Evolutionary conservation across 2,329 filamentous ascomycete genomes (phyloP).

Genomic region (Elsinoe batatas): DNA sequence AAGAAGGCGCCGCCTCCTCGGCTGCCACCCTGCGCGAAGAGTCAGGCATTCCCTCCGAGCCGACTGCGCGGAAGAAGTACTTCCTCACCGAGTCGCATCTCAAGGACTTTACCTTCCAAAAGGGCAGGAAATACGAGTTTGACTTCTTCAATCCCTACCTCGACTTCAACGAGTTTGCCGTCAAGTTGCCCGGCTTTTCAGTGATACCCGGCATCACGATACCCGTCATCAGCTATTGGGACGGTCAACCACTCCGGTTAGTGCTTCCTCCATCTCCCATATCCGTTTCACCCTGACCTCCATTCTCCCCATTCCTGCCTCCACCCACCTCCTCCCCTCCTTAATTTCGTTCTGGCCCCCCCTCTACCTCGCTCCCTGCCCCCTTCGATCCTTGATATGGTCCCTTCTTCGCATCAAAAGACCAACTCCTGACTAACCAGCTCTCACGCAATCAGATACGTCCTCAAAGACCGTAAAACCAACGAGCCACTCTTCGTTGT

Average conservation of each 20-base stretch:
- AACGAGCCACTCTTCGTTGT: slow-evolving; percentile 70
- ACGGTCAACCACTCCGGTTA: slow-evolving; percentile 66
- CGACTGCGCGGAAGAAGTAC: slow-evolving; percentile 45
- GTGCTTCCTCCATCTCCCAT: slow-evolving; percentile 21
- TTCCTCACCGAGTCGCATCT: slow-evolving; percentile 49
- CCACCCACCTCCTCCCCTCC: too few species aligned
- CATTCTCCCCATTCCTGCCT: too few species aligned
- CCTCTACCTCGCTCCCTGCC: too few species aligned
- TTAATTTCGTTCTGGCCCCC: too few species aligned
- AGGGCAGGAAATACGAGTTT: slow-evolving; percentile 50
- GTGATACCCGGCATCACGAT: slow-evolving; percentile 54
- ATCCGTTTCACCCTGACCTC: too few species aligned
- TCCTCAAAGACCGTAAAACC: slow-evolving; percentile 70
- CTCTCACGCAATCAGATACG: slow-evolving; percentile 82
- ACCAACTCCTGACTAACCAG: slow-evolving; percentile 33
- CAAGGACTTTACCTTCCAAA: slow-evolving; percentile 51
- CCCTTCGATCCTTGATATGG: too few species aligned
- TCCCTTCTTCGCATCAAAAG: too few species aligned
- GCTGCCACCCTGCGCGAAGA: slow-evolving; percentile 33
- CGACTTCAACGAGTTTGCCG: slow-evolving; percentile 70
- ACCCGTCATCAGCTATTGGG: slow-evolving; percentile 68
- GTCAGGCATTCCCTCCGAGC: slow-evolving; percentile 31
- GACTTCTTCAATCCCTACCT: slow-evolving; percentile 90
- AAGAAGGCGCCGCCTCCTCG: slow-evolving; percentile 36
- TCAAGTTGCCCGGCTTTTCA: slow-evolving; percentile 54